Evolutionary conservation across 805 yeast genomes (phyloP).

Genomic region (Pichia manshurica): DNA sequence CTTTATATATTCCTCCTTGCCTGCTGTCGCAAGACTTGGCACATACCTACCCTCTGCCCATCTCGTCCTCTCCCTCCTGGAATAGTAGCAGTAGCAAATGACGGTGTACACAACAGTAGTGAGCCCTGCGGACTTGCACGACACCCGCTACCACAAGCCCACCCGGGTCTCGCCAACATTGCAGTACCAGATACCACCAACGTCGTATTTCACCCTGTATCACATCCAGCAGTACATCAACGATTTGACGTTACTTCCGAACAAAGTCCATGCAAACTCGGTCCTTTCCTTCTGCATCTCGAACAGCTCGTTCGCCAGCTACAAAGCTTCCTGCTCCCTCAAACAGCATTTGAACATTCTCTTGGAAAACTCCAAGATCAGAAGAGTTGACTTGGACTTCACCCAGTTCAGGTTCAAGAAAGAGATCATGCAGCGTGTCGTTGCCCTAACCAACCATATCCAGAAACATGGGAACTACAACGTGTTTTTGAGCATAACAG

Average conservation of each 20-base stretch:
- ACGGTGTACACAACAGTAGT: constrained; percentile 8
- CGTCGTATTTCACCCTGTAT: constrained; percentile 2
- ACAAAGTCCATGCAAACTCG: constrained; percentile 3
- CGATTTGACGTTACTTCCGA: constrained; percentile 6
- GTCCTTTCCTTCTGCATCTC: constrained; percentile 4
- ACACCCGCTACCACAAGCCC: constrained; percentile 1
- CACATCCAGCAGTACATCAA: constrained; percentile 9
- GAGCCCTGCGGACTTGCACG: constrained; percentile 8
- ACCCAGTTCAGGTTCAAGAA: constrained; percentile 9
- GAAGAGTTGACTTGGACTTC: constrained; percentile 11
- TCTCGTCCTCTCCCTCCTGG: too few relatives aligned
- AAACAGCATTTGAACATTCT: constrained; percentile 8
- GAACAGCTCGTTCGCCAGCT: constrained; percentile 7
- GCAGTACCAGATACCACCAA: constrained; percentile 12
- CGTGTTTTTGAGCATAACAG: constrained; percentile 5
- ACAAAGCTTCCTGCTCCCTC: background rate
- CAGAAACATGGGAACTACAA: constrained; percentile 9
- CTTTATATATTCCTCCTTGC: too few relatives aligned
- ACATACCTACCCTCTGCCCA: too few relatives aligned
- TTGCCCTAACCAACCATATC: constrained; percentile 5
- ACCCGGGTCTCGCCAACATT: background rate
- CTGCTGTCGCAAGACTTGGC: too few relatives aligned
- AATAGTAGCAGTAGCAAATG: too few relatives aligned
- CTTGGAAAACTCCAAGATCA: constrained; percentile 7
- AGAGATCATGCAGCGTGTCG: background rate